These are phyloP conservation scores for Metroxylon sagu DNA, from an alignment of 176 grass and related monocot species.

Conservation along the genomic window DNA sequence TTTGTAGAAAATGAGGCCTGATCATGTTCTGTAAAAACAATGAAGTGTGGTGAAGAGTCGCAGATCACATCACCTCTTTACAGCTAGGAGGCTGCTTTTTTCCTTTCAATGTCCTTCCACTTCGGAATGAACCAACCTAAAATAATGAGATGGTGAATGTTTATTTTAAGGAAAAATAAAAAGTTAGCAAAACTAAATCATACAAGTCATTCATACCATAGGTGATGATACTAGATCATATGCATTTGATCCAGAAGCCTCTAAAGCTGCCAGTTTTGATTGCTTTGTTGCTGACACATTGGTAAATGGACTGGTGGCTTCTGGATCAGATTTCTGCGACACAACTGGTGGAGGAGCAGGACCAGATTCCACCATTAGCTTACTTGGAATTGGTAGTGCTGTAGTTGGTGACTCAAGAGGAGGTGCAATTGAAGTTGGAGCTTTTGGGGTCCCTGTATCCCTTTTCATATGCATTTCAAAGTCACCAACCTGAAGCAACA, in stretches of 20 bases:
- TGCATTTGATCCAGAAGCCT: slow-evolving; percentile 6
- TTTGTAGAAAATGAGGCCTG: too few relatives aligned
- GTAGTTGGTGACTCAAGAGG: not conserved
- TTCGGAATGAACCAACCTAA: slow-evolving; percentile 15
- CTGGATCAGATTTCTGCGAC: not conserved
- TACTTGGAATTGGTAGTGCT: slow-evolving; percentile 15
- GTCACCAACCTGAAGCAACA: slow-evolving; percentile 7
- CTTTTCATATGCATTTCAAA: slow-evolving; percentile 12
- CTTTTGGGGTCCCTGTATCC: slow-evolving; percentile 2
- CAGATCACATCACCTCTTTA: slow-evolving; percentile 2
- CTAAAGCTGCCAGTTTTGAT: slow-evolving; percentile 7
- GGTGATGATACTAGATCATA: slow-evolving; percentile 10
- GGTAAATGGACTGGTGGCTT: not conserved
- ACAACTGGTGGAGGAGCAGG: not conserved
- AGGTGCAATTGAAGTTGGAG: slow-evolving; percentile 1
- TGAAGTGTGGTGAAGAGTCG: not conserved
- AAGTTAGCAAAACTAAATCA: too few relatives aligned
- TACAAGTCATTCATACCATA: not conserved
- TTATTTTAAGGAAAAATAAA: too few relatives aligned
- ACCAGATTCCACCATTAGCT: not conserved
- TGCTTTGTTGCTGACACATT: not conserved
- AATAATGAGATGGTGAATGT: too few relatives aligned
- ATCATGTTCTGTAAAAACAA: too few relatives aligned
- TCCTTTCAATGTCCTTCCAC: slow-evolving; percentile 12
- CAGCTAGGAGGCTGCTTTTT: slow-evolving; percentile 12